Evolutionary conservation across 768 basidiomycete species (phyloP), one percentile per base, ranked within the genome.

Genomic region (Psilocybe subaeruginosa): DNA sequence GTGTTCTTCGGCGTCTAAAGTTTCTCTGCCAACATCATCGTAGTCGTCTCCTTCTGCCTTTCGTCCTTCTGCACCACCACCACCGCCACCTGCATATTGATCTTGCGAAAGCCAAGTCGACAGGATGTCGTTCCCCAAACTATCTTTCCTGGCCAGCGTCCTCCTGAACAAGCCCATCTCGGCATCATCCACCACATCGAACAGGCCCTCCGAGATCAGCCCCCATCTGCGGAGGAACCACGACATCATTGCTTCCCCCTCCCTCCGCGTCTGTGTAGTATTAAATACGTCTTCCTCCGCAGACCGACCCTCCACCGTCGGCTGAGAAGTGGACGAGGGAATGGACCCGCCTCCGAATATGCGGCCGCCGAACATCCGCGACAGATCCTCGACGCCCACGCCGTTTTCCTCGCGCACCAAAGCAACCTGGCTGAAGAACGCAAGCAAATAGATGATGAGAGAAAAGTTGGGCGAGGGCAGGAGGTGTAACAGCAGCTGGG

Each of bases 391-490:
- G 16, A 77, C 66, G 1, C 67, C 69, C 0, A 75, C 63, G 0
- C 74, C 77, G 55, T 76, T 75, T 53, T 76, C 77, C 33, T 75
- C 75, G 11, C 65, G 60, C 11, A 72, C 71, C 56, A 77, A 64
- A 8, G 73, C 72, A 1, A 79, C 74, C 61, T 79, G 79, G 39
- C 75, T 75, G 66, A 81, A 77, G 63, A 82, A 82, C 0, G 78
- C 76, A 56, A 82, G 69, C 41, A 81, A 70, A 63, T 81, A 82
- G n/a, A 81, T 72, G 16, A 82, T 61, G 3, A 80, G 65, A 0
- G 76, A 77, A 59, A 80, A 76, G 43, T 80, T 75, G 4, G 80
- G 73, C 3, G 76, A 71, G 7, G 81, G 80, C 4, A 82, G 72
- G 5, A 82, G 72, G n/a, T 75, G 77, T 17, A 82, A 67, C 27